A percentile compares a stretch with the other conserved stretches of the same genome.
These are phyloP conservation scores for Sutorius australiensis DNA, from an alignment of 768 basidiomycete genomes.

Conservation along the genomic window DNA sequence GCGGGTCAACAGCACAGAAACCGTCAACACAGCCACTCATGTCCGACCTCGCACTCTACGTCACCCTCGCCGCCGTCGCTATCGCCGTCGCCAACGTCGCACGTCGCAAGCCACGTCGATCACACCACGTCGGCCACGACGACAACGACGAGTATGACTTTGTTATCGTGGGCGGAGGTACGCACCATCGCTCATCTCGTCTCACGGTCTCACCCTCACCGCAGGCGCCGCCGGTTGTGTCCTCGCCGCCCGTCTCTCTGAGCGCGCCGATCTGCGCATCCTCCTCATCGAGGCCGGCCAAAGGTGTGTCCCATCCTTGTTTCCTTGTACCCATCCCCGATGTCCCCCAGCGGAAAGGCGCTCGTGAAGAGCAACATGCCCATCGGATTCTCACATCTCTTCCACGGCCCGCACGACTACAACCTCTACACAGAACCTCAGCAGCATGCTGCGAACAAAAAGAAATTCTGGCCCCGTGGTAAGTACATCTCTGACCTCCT, in stretches of 20 bases:
- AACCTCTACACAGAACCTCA: slow-evolving; percentile 57
- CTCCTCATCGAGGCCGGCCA: slow-evolving; percentile 36
- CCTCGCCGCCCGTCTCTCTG: slow-evolving; percentile 42
- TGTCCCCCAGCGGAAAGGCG: slow-evolving; percentile 40
- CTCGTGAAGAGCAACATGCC: slow-evolving; percentile 43
- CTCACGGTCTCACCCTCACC: neutral
- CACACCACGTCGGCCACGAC: neutral
- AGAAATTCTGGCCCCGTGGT: slow-evolving; percentile 68
- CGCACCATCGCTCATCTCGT: neutral
- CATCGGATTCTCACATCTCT: slow-evolving; percentile 39
- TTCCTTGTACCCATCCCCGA: neutral
- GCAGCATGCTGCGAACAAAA: slow-evolving; percentile 41
- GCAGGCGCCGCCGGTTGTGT: slow-evolving; percentile 44
- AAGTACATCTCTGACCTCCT: neutral
- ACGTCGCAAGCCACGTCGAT: neutral
- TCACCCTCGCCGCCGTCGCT: neutral
- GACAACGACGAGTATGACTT: slow-evolving; percentile 42
- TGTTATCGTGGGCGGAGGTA: slow-evolving; percentile 55
- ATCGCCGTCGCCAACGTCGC: neutral
- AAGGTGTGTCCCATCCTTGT: slow-evolving; percentile 41
- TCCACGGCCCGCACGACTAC: slow-evolving; percentile 47
- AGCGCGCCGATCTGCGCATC: slow-evolving; percentile 33
- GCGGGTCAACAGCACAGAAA: slow-evolving; percentile 9
- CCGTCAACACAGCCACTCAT: slow-evolving; percentile 9
- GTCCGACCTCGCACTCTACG: neutral